Conservation (phyloP, 768 basidiomycete species). For the Leccinum boreale region DNA sequence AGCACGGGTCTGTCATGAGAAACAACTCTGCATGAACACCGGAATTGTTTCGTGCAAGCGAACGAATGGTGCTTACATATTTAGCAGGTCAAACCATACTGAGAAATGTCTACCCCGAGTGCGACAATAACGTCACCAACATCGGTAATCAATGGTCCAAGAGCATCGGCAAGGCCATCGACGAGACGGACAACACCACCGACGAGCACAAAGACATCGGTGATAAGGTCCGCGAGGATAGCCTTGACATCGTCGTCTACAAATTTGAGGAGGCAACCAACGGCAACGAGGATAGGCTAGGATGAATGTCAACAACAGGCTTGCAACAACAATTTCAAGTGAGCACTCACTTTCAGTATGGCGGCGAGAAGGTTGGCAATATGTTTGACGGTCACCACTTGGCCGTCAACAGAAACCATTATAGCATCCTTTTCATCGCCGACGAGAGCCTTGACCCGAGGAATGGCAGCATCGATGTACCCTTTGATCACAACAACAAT, state of each 20-base stretch:
- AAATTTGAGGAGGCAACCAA: conserved; percentile 20
- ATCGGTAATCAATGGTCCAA: conserved; percentile 20
- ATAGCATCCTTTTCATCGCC: conserved; percentile 22
- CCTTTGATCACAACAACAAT: conserved; percentile 24
- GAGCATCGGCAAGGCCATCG: conserved; percentile 19
- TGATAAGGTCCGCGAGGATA: conserved; percentile 10
- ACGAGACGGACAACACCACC: conserved; percentile 13
- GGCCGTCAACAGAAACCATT: conserved; percentile 22
- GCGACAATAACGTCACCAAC: conserved; percentile 18
- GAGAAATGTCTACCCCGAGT: conserved; percentile 25
- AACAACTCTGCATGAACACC: not conserved
- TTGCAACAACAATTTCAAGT: not conserved
- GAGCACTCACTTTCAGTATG: conserved; percentile 20
- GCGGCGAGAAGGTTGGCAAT: conserved; percentile 25
- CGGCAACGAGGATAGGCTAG: conserved; percentile 28
- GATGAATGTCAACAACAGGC: not conserved
- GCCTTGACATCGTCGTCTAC: not conserved
- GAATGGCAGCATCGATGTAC: conserved; percentile 20
- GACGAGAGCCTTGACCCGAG: conserved; percentile 25
- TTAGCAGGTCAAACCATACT: conserved; percentile 13
- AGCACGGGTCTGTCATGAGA: not conserved
- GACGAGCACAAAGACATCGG: conserved; percentile 13
- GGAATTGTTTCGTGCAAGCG: not conserved
- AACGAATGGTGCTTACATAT: not conserved
- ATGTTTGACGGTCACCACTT: conserved; percentile 24